Conservation (phyloP, 164 flowering plant genomes). For the Vitis rotundifolia region DNA sequence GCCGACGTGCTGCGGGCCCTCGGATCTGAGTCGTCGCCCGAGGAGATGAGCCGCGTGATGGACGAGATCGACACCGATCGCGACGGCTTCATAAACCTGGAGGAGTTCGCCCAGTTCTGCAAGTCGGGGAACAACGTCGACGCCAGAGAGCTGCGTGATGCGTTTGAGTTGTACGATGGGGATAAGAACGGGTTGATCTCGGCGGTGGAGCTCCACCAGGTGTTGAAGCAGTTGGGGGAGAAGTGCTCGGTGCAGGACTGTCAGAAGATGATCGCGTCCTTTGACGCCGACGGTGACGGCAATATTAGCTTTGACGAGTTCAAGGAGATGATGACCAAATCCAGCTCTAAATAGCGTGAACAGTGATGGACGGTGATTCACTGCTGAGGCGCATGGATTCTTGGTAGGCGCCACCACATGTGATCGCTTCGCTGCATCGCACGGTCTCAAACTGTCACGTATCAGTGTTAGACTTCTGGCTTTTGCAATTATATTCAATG, state of each 20-base stretch:
- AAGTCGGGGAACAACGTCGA: conserved; percentile 19
- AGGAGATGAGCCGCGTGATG: conserved; percentile 42
- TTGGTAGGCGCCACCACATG: too few species aligned
- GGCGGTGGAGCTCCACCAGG: conserved; percentile 53
- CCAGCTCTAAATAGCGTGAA: background rate
- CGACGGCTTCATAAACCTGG: conserved; percentile 47
- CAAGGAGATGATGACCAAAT: conserved; percentile 28
- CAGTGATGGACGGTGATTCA: too few species aligned
- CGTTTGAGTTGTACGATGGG: conserved; percentile 62
- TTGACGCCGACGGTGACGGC: conserved; percentile 74
- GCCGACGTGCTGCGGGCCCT: conserved; percentile 30
- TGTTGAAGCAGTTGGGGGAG: conserved; percentile 54
- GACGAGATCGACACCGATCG: conserved; percentile 50
- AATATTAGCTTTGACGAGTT: conserved; percentile 57
- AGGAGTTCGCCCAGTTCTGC: conserved; percentile 47
- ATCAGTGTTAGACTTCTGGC: too few species aligned
- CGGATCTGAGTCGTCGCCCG: conserved; percentile 30
- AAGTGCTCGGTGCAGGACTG: conserved; percentile 54
- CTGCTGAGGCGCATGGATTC: too few species aligned
- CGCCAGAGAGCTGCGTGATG: conserved; percentile 52
- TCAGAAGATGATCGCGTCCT: conserved; percentile 48
- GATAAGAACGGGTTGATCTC: conserved; percentile 68
- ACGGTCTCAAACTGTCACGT: too few species aligned
- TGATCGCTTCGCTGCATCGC: too few species aligned
- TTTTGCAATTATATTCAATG: too few species aligned